A percentile compares a stretch with the other conserved stretches of the same genome.
Evolutionary conservation across 352 stramenopile species (phyloP).

Genomic region (Phytophthora brassicae): DNA sequence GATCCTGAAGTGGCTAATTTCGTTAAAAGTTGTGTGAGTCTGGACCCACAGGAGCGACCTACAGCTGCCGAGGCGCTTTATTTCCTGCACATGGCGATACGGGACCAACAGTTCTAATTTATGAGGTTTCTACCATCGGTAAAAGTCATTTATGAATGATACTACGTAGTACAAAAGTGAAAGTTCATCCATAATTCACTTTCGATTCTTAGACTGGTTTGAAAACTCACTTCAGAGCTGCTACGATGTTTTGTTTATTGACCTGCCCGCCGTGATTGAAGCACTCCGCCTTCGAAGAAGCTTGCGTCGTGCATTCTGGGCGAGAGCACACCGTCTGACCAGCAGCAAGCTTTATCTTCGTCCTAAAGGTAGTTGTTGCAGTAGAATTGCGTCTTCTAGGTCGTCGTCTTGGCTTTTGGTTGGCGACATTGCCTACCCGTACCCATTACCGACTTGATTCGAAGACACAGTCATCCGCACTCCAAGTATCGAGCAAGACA

Average conservation of each 20-base stretch:
- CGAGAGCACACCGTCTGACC: not conserved
- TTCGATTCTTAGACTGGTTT: too few species aligned
- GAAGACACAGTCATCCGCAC: too few species aligned
- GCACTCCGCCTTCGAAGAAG: not conserved
- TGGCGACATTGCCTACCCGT: too few species aligned
- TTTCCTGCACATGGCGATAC: constrained; percentile 22
- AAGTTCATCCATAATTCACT: not conserved
- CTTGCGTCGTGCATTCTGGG: not conserved
- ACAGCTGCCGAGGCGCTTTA: constrained; percentile 36
- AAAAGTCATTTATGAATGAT: too few species aligned
- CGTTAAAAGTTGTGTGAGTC: constrained; percentile 25
- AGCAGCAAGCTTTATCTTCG: too few species aligned
- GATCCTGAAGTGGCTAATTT: constrained; percentile 9
- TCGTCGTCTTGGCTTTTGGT: too few species aligned
- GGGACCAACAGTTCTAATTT: constrained; percentile 5
- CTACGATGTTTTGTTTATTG: not conserved
- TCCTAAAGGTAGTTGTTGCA: too few species aligned
- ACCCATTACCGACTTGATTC: too few species aligned
- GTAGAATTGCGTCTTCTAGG: too few species aligned
- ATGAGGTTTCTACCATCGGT: not conserved
- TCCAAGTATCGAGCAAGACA: constrained; percentile 24
- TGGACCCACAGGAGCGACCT: constrained; percentile 20
- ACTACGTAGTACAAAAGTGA: not conserved
- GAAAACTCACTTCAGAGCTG: too few species aligned
- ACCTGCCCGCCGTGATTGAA: not conserved